Conservation (phyloP, 73 alveolate genomes). For the Paramecium tetraurelia region DNA sequence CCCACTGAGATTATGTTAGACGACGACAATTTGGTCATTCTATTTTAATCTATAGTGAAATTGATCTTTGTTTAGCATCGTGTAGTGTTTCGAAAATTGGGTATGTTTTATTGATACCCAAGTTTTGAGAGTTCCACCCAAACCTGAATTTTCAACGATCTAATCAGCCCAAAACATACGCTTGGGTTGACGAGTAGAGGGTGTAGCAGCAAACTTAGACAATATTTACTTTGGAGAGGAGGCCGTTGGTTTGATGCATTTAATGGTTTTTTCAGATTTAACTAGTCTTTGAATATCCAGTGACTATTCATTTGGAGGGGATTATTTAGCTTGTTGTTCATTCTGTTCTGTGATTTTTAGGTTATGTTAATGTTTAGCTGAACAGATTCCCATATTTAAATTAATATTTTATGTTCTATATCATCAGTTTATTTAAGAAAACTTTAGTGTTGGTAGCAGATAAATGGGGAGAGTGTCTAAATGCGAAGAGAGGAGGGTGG, state of each 20-base stretch:
- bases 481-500: not conserved
- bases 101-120: not conserved
- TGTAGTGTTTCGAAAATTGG: not conserved
- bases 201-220: not conserved
- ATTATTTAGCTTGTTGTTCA: not conserved
- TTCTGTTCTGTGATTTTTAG: not conserved
- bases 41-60: not conserved
- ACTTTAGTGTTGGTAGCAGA: not conserved
- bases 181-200: not conserved
- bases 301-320: not conserved
- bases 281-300: not conserved
- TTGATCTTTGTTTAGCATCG: not conserved
- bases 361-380: not conserved
- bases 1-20: not conserved
- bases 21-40: not conserved
- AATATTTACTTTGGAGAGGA: not conserved
- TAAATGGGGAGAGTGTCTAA: too few relatives aligned
- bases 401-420: not conserved
- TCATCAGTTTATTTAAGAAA: not conserved
- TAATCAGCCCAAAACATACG: not conserved
- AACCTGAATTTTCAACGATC: not conserved
- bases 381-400: slow-evolving; percentile 6
- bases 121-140: not conserved
- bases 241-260: not conserved
- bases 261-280: not conserved